phyloP scores from a whole-genome alignment of 306 rosid genomes.

The Casuarina glauca region DNA sequence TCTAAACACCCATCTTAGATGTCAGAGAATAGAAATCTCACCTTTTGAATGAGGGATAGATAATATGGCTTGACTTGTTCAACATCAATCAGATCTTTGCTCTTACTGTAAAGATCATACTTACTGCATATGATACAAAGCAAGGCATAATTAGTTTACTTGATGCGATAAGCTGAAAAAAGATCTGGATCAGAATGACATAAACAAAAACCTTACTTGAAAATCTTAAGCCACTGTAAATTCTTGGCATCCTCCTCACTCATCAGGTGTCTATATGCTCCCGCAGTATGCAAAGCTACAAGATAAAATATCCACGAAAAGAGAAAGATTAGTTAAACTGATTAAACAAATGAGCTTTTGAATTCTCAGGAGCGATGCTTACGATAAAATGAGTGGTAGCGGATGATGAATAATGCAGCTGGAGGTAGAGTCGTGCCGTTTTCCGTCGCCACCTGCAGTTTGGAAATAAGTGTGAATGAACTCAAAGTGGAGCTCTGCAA shows the following conservation, averaged over 20 bases:
- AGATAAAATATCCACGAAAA: neutral
- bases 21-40: conserved; percentile 16
- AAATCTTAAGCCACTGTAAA: conserved; percentile 59
- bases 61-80: conserved; percentile 80
- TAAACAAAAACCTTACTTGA: conserved; percentile 42
- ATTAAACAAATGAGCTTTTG: neutral
- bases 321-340: neutral
- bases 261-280: conserved; percentile 61
- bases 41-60: conserved; percentile 71
- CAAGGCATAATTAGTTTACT: neutral
- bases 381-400: conserved; percentile 71
- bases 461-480: neutral
- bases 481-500: neutral
- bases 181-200: neutral
- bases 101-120: conserved; percentile 85
- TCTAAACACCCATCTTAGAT: neutral
- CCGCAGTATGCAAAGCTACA: conserved; percentile 59
- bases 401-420: conserved; percentile 59
- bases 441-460: conserved; percentile 65
- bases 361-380: conserved; percentile 10
- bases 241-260: conserved; percentile 56
- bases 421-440: conserved; percentile 51
- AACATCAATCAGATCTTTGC: conserved; percentile 60
- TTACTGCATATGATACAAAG: conserved; percentile 47
- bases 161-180: neutral